Base-by-base conservation (phyloP, 1,284 basidiomycete genomes). In the Tremellales sp. region DNA sequence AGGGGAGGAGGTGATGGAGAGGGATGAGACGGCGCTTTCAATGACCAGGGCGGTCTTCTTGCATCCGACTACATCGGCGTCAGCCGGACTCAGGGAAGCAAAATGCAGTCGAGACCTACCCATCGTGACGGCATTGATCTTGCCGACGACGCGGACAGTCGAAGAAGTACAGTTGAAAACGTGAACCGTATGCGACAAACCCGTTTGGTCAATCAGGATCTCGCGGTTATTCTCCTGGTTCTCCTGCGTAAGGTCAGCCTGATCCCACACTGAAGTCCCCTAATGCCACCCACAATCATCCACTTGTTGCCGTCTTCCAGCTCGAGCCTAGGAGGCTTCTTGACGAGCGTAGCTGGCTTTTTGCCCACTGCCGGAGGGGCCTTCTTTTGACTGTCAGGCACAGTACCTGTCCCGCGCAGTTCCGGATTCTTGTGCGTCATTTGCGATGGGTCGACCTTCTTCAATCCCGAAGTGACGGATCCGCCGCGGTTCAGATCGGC, bases 401-500 rank as follows among this genome's bases (percentile, higher is more conserved):
- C 89, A 15, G 78, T 77, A 49, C 80, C 80, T 22, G 82, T 75
- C 3, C 82, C 81, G 35, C 92, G 78, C 37, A 99, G 75, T 13
- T 83, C 80, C 0, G 96, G 94, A 66, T 99, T 98, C 81, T 99
- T 97, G 79, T 99, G 96, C 6, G 92, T 97, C 92, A 94, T 94
- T 73, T 97, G 85, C 60, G 87, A 93, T 75, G 85, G 84, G 70
- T 96, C 90, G 17, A 99, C 96, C 73, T 96, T 97, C 61, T 87
- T 84, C 60, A 99, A 73, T 6, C 87, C 84, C 62, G 87, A 89
- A 7, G 94, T 97, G 48, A 98, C 85, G 13, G 86, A 84, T 52
- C 84, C 87, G 12, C 96, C 94, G 51, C 86, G 82, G 70, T 97
- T 97, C 46, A 99, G 77, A 54, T 91, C 83, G 1, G 89, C 87